phyloP scores from a whole-genome alignment of 148 eudicot species.

The Mesembryanthemum crystallinum region DNA sequence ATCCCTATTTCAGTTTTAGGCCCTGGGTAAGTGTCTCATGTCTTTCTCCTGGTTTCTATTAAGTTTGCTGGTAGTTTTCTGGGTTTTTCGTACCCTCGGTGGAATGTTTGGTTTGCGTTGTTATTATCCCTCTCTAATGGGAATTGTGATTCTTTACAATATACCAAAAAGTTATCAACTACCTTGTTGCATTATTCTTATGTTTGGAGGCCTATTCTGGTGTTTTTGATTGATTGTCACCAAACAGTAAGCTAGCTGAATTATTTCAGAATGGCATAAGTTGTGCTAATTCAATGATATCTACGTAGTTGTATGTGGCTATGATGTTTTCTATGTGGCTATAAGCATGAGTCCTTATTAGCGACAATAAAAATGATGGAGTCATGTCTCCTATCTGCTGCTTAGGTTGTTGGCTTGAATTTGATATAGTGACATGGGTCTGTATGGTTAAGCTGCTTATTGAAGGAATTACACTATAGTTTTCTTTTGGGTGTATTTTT shows the following conservation, averaged over 20 bases:
- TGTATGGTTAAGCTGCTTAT: neutral
- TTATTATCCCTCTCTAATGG: neutral
- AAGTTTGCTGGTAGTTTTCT: neutral
- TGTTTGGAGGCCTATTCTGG: too few species aligned
- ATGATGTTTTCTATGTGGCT: too few species aligned
- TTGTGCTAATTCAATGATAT: neutral
- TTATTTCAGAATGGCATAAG: neutral
- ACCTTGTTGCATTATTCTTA: too few species aligned
- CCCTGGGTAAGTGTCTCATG: constrained; percentile 11
- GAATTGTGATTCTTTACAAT: neutral
- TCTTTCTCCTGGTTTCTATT: neutral
- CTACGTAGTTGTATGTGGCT: too few species aligned
- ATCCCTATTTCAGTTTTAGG: constrained; percentile 10
- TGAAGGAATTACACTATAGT: neutral
- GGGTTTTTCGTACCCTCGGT: too few species aligned
- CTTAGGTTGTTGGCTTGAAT: neutral
- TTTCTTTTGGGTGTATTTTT: neutral
- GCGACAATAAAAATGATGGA: neutral
- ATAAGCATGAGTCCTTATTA: neutral
- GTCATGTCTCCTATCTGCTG: neutral
- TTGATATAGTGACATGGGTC: neutral
- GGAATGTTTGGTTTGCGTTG: neutral
- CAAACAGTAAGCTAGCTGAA: neutral
- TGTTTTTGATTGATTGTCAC: too few species aligned
- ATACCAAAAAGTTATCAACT: too few species aligned